Evolutionary conservation across 306 rosid genomes (phyloP), one percentile per base, ranked within the genome.

Genomic region (Lagenaria siceraria): DNA sequence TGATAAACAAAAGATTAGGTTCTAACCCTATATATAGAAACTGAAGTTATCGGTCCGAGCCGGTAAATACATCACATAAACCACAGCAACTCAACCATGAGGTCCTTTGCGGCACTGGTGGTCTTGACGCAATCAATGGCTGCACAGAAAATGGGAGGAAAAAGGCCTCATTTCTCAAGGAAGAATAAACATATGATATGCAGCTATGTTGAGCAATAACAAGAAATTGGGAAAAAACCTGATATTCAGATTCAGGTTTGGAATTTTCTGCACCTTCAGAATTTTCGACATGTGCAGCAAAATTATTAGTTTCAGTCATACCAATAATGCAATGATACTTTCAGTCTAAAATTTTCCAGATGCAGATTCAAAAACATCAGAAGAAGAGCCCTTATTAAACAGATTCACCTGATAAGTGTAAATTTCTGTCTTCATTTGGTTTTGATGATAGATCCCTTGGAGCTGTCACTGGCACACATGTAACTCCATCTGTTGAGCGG

Each of bases 201-300:
- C 36, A 22, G 14, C 6, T 24, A 27, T 22, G 51, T 33, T 53
- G 33, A 79, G 68, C 61, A 22, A 25, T 10, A 51, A 64, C 69
- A 60, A 5, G 76, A 43, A 78, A 48, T 33, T 72, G 38, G 56
- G 80, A 46, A 42, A 81, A 90, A 38, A 95, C 98, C 98, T 89
- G 84, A 56, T 83, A 66, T 85, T 85, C 89, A 75, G 96, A 80
- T 73, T 72, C 77, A 7, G 77, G 36, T 27, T 51, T 49, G 42
- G 19, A 49, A 85, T 17, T 61, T 60, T 81, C 87, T 33, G 83
- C 85, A 80, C 62, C 75, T 52, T 86, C 82, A 21, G 82, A 51
- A 17, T 18, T 6, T 51, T 6, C 75, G n/a, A 15, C 14, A 75
- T 76, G 75, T 60, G 64, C 81, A 51, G 83, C 79, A 35, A 60